Percentiles rank a stretch among this genome's conserved stretches.
phyloP scores from a whole-genome alignment of 2,329 filamentous ascomycete genomes.

The Aspergillus tubingensis region DNA sequence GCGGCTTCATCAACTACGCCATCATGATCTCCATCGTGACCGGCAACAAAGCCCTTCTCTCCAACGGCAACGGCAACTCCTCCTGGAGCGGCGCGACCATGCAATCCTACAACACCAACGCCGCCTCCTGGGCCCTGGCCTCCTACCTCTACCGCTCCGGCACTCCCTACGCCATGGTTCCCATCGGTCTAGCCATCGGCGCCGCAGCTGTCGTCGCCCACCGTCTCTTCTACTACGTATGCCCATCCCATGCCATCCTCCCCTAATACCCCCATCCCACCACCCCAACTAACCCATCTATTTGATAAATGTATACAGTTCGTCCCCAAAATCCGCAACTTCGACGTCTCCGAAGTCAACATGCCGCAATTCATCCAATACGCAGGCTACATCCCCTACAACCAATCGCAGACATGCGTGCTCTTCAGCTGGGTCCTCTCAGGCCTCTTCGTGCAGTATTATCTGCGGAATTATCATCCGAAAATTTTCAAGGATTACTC shows the following conservation, averaged over 20 bases:
- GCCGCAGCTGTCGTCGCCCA: conserved; percentile 49
- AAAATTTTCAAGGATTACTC: conserved; percentile 46
- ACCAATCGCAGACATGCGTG: conserved; percentile 19
- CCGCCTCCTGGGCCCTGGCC: conserved; percentile 51
- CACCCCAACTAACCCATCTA: neutral
- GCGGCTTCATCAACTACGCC: conserved; percentile 57
- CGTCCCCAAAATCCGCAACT: neutral
- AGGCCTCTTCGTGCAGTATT: conserved; percentile 35
- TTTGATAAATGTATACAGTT: neutral
- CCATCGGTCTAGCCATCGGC: conserved; percentile 55
- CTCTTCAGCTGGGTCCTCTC: conserved; percentile 18
- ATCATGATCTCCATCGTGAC: conserved; percentile 59
- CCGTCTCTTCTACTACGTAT: conserved; percentile 26
- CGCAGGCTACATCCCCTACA: conserved; percentile 9
- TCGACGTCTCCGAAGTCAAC: conserved; percentile 25
- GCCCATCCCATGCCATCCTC: neutral
- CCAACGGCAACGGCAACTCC: conserved; percentile 49
- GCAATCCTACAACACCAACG: conserved; percentile 45
- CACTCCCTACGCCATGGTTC: conserved; percentile 50
- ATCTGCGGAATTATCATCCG: conserved; percentile 38
- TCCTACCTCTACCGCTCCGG: conserved; percentile 55
- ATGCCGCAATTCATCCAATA: conserved; percentile 10
- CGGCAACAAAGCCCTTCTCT: conserved; percentile 52
- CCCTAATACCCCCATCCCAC: too few relatives aligned
- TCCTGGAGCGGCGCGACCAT: conserved; percentile 57